Evolutionary conservation across 2,329 filamentous ascomycete genomes (phyloP).

Genomic region (Nannizzia gypsea): DNA sequence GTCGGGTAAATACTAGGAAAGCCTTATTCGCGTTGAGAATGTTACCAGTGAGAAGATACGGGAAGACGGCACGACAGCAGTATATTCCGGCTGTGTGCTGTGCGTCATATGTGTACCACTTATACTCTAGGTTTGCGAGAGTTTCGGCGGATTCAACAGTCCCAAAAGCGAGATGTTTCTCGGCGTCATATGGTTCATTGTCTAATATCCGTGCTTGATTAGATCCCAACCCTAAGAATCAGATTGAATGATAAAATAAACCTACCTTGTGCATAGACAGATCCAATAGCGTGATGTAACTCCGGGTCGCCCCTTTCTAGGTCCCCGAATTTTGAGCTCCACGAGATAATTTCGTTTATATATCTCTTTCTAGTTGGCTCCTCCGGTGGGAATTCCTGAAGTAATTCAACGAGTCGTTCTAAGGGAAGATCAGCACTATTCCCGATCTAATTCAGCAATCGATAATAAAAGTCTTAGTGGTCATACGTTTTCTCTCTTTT

Average conservation of each 20-base stretch:
- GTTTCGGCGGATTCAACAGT: constrained; percentile 77
- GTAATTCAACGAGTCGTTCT: constrained; percentile 58
- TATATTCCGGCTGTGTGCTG: constrained; percentile 79
- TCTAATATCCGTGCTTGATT: constrained; percentile 39
- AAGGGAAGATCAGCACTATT: background rate
- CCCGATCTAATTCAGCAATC: background rate
- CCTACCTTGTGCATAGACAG: constrained; percentile 67
- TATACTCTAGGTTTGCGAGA: constrained; percentile 73
- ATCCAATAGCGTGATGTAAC: constrained; percentile 81
- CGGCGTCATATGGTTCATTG: constrained; percentile 84
- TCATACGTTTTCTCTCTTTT: constrained; percentile 49
- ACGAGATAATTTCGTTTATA: constrained; percentile 72
- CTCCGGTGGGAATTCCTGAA: constrained; percentile 66
- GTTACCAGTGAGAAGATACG: constrained; percentile 84
- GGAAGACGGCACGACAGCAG: constrained; percentile 73
- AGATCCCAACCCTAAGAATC: background rate
- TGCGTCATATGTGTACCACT: constrained; percentile 85
- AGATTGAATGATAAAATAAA: constrained; percentile 5
- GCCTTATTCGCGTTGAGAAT: constrained; percentile 76
- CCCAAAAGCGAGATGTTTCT: constrained; percentile 76
- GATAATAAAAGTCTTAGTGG: background rate
- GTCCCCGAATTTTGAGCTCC: constrained; percentile 76
- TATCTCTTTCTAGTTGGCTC: constrained; percentile 92
- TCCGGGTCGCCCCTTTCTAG: constrained; percentile 88
- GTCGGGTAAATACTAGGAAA: constrained; percentile 62